Base-by-base conservation (phyloP, 1,284 basidiomycete genomes). In the Meira nashicola region DNA sequence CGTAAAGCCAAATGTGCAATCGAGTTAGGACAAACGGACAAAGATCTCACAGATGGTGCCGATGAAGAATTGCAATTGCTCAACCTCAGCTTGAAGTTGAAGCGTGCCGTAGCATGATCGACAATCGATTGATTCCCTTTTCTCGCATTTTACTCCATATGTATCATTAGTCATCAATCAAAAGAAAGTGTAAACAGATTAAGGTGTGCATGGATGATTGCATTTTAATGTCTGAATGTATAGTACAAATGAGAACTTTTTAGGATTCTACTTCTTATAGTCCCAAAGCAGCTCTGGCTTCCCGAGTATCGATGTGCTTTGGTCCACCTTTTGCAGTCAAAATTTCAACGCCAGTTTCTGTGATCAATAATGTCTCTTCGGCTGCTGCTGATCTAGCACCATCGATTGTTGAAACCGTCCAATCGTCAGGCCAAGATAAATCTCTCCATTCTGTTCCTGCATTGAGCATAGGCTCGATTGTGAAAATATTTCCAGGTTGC, bases 1-100 rank as follows among this genome's bases (percentile, higher is more conserved):
- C 87, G 90, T 66, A 98, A 98, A 79, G 85, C 90, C 1, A 82
- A 82, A 33, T 89, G 89, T 64, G 90, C 89, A 0, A 80, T 97
- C 17, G 86, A 86, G 8, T 88, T 98, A 64, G 94, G 92, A 2
- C 91, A 94, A 78, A 91, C 91, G 40, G 95, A 99, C 82, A 97
- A 98, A 79, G 90, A 90, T 0, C 81, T 99, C 46, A 91, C 89
- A 65, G 94, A 98, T 71, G 95, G 95, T 1, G 93, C 90, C n/a
- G 94, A 98, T 71, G 95, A 99, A 79, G 92, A 96, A 79, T 81
- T 99, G 40, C 96, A 95, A 86, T 85, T 92, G 52, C 81, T 98
- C 19, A 90, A 94, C 71, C 86, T 92, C 54, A 91, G 86, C 40
- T 79, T 96, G 55, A 84, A 86, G 41, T 82, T 95, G 49, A 53